Percentiles rank a stretch among this genome's conserved stretches.
These are phyloP conservation scores for Lactarius hengduanensis DNA, from an alignment of 768 basidiomycete genomes.

Conservation along the genomic window DNA sequence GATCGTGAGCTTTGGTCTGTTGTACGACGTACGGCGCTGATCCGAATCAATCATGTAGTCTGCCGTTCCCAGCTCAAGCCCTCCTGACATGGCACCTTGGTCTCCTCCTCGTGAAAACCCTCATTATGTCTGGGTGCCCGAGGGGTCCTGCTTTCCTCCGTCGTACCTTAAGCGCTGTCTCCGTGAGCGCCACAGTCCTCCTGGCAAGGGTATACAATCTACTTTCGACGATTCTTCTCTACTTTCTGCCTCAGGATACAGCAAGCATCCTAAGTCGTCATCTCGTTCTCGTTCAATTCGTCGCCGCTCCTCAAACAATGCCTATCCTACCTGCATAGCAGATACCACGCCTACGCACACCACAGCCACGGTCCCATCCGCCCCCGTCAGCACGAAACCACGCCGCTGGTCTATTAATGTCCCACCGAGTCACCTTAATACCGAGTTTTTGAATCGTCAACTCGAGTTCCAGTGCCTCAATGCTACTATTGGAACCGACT, in stretches of 20 bases:
- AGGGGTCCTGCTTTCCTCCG: conserved; percentile 29
- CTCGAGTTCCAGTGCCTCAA: conserved; percentile 23
- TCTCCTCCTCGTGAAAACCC: conserved; percentile 21
- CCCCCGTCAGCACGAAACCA: conserved; percentile 10
- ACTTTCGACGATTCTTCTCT: neutral
- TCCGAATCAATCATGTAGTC: conserved; percentile 14
- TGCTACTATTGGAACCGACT: conserved; percentile 4
- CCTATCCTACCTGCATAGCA: conserved; percentile 1
- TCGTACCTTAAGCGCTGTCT: conserved; percentile 16
- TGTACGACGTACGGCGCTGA: neutral
- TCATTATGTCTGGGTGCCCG: conserved; percentile 25
- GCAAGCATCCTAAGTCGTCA: conserved; percentile 2
- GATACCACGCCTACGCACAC: conserved; percentile 6
- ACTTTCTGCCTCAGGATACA: conserved; percentile 7
- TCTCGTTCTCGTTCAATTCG: conserved; percentile 19
- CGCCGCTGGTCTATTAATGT: conserved; percentile 29
- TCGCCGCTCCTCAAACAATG: conserved; percentile 20
- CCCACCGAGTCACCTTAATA: conserved; percentile 26
- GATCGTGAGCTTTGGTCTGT: conserved; percentile 23
- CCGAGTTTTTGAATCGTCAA: conserved; percentile 20
- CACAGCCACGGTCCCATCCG: conserved; percentile 1
- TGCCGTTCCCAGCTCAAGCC: conserved; percentile 8
- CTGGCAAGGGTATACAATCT: neutral
- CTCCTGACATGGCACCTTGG: conserved; percentile 27
- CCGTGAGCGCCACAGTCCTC: conserved; percentile 8